A percentile compares a stretch with the other conserved stretches of the same genome.
These are phyloP conservation scores for Cicer pinnatifidum DNA, from an alignment of 306 rosid species.

Conservation along the genomic window DNA sequence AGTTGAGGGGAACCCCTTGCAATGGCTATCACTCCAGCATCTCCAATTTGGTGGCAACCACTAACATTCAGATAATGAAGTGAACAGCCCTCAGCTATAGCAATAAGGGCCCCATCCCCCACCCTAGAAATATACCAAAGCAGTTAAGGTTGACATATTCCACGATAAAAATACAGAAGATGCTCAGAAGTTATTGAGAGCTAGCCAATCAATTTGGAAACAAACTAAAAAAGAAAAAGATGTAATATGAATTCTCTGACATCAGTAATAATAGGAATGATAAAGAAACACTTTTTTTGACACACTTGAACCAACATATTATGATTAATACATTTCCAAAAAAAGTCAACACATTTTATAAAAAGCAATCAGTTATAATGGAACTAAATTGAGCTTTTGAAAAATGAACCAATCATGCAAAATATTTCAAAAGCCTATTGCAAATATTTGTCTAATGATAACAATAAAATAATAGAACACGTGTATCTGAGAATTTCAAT, in stretches of 20 bases:
- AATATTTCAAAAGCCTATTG: background rate
- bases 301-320: background rate
- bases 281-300: background rate
- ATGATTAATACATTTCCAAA: background rate
- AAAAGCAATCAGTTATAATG: background rate
- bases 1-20: conserved; percentile 92
- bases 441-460: background rate
- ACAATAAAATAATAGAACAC: background rate
- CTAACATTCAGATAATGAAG: conserved; percentile 85
- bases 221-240: conserved; percentile 9
- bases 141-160: conserved; percentile 28
- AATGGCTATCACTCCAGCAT: conserved; percentile 85
- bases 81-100: conserved; percentile 78
- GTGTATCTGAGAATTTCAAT: conserved; percentile 29
- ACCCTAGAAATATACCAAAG: conserved; percentile 59
- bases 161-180: background rate
- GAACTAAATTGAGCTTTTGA: background rate
- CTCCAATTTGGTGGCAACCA: conserved; percentile 92
- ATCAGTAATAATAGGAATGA: background rate
- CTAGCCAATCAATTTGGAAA: conserved; percentile 3
- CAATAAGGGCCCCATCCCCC: conserved; percentile 86
- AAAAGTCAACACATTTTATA: background rate
- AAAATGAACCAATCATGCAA: conserved; percentile 6
- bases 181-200: conserved; percentile 32
- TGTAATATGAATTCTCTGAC: background rate